These are phyloP conservation scores for Pseudocohnilembus persalinus DNA, from an alignment of 169 alveolate species.

Conservation along the genomic window DNA sequence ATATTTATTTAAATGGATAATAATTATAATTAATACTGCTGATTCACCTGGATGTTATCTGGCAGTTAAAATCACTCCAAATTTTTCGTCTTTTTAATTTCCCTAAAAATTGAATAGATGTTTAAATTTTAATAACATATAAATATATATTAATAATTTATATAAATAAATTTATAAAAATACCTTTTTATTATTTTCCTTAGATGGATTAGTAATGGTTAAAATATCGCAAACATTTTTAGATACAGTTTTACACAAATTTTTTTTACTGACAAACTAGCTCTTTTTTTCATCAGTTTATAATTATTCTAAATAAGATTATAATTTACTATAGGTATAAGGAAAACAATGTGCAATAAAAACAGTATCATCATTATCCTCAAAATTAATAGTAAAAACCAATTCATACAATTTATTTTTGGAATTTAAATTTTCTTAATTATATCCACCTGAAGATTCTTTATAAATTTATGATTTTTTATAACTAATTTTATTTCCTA, in stretches of 20 bases:
- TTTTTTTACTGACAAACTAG: conserved; percentile 53
- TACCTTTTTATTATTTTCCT: neutral
- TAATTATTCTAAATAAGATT: conserved; percentile 15
- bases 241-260: conserved; percentile 74
- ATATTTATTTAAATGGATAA: too few relatives aligned
- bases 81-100: neutral
- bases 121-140: too few relatives aligned
- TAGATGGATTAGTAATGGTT: conserved; percentile 69
- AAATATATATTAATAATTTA: neutral
- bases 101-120: too few relatives aligned
- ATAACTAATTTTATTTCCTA: neutral
- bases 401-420: too few relatives aligned
- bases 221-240: conserved; percentile 82
- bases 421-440: neutral
- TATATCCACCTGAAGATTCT: neutral
- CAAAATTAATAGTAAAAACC: too few relatives aligned
- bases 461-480: neutral
- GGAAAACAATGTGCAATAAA: conserved; percentile 86
- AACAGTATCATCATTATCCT: conserved; percentile 68
- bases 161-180: neutral
- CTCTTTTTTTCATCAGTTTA: neutral
- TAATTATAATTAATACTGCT: neutral
- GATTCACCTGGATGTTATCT: neutral
- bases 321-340: conserved; percentile 76
- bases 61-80: neutral